Conservation (phyloP, 2,329 filamentous ascomycete genomes). For the Aspergillus texensis region DNA sequence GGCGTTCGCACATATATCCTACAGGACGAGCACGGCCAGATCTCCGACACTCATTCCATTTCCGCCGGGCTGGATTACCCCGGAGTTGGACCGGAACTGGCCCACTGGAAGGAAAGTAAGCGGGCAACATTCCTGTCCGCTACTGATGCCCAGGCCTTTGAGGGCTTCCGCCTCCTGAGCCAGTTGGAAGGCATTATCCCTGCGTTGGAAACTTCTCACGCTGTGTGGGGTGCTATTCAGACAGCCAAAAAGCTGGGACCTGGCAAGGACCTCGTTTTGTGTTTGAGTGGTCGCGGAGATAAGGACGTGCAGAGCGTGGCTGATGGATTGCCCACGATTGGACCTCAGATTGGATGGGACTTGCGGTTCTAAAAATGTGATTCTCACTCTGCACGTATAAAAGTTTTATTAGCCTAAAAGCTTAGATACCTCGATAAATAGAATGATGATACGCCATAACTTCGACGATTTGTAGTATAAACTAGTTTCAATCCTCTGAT, state of each 20-base stretch:
- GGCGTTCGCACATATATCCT: slow-evolving; percentile 91
- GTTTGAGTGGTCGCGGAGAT: slow-evolving; percentile 85
- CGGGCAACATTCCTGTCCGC: slow-evolving; percentile 86
- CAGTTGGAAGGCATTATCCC: slow-evolving; percentile 95
- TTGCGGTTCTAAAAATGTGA: not conserved
- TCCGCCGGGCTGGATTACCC: slow-evolving; percentile 94
- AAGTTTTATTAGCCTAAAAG: not conserved
- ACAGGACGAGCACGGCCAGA: slow-evolving; percentile 87
- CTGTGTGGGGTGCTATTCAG: slow-evolving; percentile 81
- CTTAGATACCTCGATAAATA: not conserved
- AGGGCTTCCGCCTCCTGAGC: slow-evolving; percentile 78
- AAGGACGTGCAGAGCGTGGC: slow-evolving; percentile 98
- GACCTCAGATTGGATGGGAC: slow-evolving; percentile 76
- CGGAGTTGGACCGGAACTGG: slow-evolving; percentile 87
- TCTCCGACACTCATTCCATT: slow-evolving; percentile 86
- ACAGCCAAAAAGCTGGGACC: slow-evolving; percentile 85
- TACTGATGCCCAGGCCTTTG: slow-evolving; percentile 83
- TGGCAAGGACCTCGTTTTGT: slow-evolving; percentile 85
- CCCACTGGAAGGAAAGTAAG: slow-evolving; percentile 83
- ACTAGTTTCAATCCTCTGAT: too few species aligned
- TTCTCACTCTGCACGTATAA: not conserved
- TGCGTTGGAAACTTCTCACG: slow-evolving; percentile 87
- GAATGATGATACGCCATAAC: not conserved
- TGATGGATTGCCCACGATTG: slow-evolving; percentile 81
- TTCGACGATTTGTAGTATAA: not conserved